Base-by-base conservation (phyloP, 176 grass and related monocot species). In the Phoenix dactylifera region DNA sequence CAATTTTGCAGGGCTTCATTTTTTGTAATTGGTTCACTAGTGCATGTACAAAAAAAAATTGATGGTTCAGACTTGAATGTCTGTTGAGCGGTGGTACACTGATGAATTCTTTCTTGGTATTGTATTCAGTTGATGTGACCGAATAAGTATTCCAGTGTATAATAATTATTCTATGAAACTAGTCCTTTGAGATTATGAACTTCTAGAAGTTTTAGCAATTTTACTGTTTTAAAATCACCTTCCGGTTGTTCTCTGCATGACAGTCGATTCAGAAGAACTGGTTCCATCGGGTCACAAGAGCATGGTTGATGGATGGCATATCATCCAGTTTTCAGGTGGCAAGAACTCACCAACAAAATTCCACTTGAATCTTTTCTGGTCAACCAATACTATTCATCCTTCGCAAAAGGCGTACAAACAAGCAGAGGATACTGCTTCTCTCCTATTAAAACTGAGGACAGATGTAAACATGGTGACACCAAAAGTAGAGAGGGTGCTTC, bases 271-370 rank as follows among this genome's bases (percentile, higher is more conserved):
- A 1, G 72, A 89, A 53, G 77, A 78, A 61, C 53, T 98, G 79
- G 79, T 92, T 63, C 28, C 9, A 10, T 28, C 62, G 14, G 84
- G 93, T 22, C 51, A 58, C 6, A 98, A 92, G 80, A 89, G 52
- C 3, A 67, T 70, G 69, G 28, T 88, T 1, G 81, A 89, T 50
- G 81, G 84, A 54, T 98, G 84, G 93, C 93, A 98, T 14, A 76
- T 67, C 15, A 86, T 92, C 65, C 93, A 98, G 72, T 98, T 92
- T 83, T 76, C 93, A 20, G 93, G 88, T 14, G 93, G 87, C 29
- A 92, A 88, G 52, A 73, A 76, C 51, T 80, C 93, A 1, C 93
- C 87, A 30, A 92, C 76, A 65, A 98, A 86, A 66, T 92, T 92
- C 64, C 74, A 63, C 59, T n/a, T 98, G 63, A 79, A 79, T 26